Percentiles rank a stretch among this genome's conserved stretches.
Conservation (phyloP, 2,329 filamentous ascomycete genomes). For the Teratosphaeria epicoccoides region DNA sequence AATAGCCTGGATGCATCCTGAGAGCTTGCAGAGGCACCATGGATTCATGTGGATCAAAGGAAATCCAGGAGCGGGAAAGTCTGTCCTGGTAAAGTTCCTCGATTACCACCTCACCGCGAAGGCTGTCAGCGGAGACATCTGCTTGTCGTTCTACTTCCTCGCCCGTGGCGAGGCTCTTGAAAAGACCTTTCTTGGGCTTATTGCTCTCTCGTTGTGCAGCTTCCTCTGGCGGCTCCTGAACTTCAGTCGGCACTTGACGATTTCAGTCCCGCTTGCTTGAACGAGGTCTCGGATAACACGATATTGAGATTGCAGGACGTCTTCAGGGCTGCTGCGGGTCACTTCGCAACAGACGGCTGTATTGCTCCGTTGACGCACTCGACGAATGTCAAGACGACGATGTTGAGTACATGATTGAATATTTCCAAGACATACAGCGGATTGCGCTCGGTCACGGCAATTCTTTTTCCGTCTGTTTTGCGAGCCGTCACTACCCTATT, state of each 20-base stretch:
- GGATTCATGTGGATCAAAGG: conserved; percentile 32
- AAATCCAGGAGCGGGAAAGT: conserved; percentile 31
- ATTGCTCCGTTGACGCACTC: conserved; percentile 35
- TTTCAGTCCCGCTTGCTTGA: too few relatives aligned
- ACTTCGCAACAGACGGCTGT: conserved; percentile 10
- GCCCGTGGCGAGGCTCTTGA: conserved; percentile 36
- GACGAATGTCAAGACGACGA: conserved; percentile 35
- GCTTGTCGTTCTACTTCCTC: conserved; percentile 42
- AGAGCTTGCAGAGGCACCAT: conserved; percentile 11
- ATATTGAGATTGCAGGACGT: too few relatives aligned
- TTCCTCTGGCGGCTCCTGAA: too few relatives aligned
- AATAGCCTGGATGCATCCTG: conserved; percentile 29
- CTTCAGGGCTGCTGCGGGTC: too few relatives aligned
- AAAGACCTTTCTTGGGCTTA: too few relatives aligned
- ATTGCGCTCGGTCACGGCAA: neutral
- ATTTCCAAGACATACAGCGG: conserved; percentile 26
- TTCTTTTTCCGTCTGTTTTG: conserved; percentile 27
- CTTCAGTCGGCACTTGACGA: too few relatives aligned
- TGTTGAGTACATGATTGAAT: conserved; percentile 28
- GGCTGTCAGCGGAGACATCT: conserved; percentile 9
- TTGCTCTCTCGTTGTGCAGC: too few relatives aligned
- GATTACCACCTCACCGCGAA: conserved; percentile 5
- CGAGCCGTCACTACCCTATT: conserved; percentile 36
- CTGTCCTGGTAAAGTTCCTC: conserved; percentile 27
- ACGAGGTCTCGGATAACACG: too few relatives aligned